Conservation (phyloP, 129 eudicot species). For the Erigeron canadensis region DNA sequence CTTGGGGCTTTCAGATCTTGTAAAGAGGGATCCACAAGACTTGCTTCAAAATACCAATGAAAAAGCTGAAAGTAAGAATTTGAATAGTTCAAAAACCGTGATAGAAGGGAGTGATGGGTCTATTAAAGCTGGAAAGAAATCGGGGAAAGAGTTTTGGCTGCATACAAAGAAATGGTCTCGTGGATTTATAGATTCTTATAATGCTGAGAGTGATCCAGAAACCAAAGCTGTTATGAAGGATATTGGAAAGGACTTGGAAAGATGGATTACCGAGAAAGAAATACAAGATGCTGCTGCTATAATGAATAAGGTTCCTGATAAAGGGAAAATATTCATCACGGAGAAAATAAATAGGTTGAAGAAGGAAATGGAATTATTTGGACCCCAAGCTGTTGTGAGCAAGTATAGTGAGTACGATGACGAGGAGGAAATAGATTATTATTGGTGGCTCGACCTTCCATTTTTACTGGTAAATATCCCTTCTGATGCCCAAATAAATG, state of each 20-base stretch:
- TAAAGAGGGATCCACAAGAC: conserved; percentile 26
- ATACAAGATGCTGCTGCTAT: conserved; percentile 73
- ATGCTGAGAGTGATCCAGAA: conserved; percentile 92
- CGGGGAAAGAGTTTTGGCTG: conserved; percentile 89
- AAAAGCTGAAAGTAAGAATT: conserved; percentile 22
- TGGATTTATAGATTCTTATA: conserved; percentile 76
- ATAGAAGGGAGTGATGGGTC: conserved; percentile 96
- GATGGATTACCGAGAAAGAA: conserved; percentile 93
- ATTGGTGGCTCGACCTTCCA: conserved; percentile 99
- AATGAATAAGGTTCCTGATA: conserved; percentile 69
- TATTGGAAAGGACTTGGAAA: conserved; percentile 87
- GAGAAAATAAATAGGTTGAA: conserved; percentile 67
- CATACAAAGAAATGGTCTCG: conserved; percentile 96
- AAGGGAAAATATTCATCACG: conserved; percentile 51
- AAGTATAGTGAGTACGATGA: conserved; percentile 89
- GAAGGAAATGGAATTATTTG: conserved; percentile 86
- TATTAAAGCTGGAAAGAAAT: conserved; percentile 64
- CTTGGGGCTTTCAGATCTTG: conserved; percentile 34
- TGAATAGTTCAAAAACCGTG: conserved; percentile 56
- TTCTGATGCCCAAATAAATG: not conserved
- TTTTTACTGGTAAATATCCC: conserved; percentile 51
- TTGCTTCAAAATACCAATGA: conserved; percentile 23
- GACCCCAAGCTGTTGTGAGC: conserved; percentile 90
- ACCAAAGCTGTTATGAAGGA: conserved; percentile 84
- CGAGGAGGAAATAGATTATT: conserved; percentile 79